phyloP scores from a whole-genome alignment of 306 rosid genomes.

The Vachellia collinsii region DNA sequence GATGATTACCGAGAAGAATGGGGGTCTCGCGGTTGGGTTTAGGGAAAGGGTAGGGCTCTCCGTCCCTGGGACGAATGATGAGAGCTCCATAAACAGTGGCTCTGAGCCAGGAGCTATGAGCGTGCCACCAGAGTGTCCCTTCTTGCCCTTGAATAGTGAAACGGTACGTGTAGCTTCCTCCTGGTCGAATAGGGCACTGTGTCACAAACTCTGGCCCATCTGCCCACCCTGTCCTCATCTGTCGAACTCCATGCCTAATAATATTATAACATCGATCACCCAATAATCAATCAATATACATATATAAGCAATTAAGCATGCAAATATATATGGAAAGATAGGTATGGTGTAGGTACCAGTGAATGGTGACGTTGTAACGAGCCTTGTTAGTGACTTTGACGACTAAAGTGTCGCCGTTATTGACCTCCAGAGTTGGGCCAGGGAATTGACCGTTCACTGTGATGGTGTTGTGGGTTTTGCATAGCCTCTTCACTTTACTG shows the following conservation, averaged over 20 bases:
- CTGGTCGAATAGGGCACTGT: slow-evolving; percentile 91
- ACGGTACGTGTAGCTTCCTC: slow-evolving; percentile 76
- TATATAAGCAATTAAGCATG: too few species aligned
- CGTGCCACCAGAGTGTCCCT: slow-evolving; percentile 99
- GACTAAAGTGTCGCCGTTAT: slow-evolving; percentile 81
- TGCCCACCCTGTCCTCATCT: slow-evolving; percentile 90
- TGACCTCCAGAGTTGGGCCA: slow-evolving; percentile 86
- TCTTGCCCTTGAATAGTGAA: slow-evolving; percentile 86
- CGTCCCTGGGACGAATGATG: slow-evolving; percentile 72
- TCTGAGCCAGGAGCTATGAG: slow-evolving; percentile 97
- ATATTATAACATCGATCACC: neutral
- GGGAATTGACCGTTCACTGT: slow-evolving; percentile 93
- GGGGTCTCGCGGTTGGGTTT: slow-evolving; percentile 78
- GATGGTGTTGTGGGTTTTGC: slow-evolving; percentile 76
- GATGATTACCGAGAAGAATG: slow-evolving; percentile 68
- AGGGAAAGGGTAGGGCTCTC: slow-evolving; percentile 76
- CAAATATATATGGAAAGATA: neutral
- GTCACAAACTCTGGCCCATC: slow-evolving; percentile 98
- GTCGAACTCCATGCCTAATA: slow-evolving; percentile 91
- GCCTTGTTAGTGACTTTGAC: slow-evolving; percentile 86
- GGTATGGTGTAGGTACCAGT: slow-evolving; percentile 55
- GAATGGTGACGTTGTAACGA: slow-evolving; percentile 84
- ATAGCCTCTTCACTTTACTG: slow-evolving; percentile 98
- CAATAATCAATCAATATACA: neutral
- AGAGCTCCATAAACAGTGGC: slow-evolving; percentile 92